Base-by-base conservation (phyloP, 441 rosid species). In the Caryocar brasiliense region DNA sequence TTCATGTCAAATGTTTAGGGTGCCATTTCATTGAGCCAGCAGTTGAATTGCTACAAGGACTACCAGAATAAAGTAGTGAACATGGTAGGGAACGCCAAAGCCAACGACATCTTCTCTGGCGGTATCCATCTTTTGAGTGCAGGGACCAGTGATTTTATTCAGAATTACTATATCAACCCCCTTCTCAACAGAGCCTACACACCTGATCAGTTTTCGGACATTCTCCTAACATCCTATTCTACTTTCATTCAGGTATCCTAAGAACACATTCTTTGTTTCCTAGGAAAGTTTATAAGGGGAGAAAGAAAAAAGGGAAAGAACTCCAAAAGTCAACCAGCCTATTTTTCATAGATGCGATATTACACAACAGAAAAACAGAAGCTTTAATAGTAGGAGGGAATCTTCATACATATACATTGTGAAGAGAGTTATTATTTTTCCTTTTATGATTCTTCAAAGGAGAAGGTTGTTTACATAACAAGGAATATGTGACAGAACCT, bases 91-190 rank as follows among this genome's bases (percentile, higher is more conserved):
- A 42, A 20, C 37, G 54, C 23, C 29, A 59, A 40, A 19, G 74
- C 67, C 26, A 59, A 24, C 17, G 6, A 52, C 30, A 64, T 59
- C 33, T 64, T 83, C 64, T 72, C 95, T 1, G 48, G 67, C 14
- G 83, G 71, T 46, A 75, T 92, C 71, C 94, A 92, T 62, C 82
- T 92, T 48, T 59, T 92, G 54, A 85, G 87, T 28, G 92, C 95
- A 7, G 99, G 99, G 29, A 40, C 20, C 13, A 52, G 58, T 29
- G 58, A 52, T 30, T 52, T 46, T 24, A 15, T 46, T 17, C 51
- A 46, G 51, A 46, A 46, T 30, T 46, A 46, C 10, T 52, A 52
- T 39, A 52, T 52, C 58, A 29, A 40, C 23, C 38, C 28, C 21
- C 45, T 81, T 36, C 75, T 88, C 36, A 74, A 66, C 47, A 37